Evolutionary conservation across 345 rosid genomes (phyloP).

Genomic region (Populus tremula): DNA sequence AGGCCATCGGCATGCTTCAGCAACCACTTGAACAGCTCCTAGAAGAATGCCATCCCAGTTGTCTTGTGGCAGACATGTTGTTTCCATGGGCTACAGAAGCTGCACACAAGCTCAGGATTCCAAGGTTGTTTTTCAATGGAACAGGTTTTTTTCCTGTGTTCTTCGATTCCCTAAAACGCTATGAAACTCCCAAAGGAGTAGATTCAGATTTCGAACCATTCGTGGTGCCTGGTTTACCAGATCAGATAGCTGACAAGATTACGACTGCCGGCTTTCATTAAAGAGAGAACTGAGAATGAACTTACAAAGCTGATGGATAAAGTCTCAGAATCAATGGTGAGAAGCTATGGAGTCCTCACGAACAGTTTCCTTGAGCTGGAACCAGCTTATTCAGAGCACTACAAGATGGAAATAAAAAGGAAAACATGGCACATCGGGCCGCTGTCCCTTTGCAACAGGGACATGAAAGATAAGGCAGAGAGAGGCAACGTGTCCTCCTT

Average conservation of each 20-base stretch:
- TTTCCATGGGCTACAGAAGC: constrained; percentile 23
- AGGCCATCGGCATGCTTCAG: constrained; percentile 13
- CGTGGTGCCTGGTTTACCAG: too few relatives aligned
- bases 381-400: constrained; percentile 6
- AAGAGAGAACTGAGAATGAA: too few relatives aligned
- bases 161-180: background rate
- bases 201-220: constrained; percentile 1
- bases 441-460: constrained; percentile 2
- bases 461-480: background rate
- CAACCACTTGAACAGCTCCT: constrained; percentile 15
- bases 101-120: constrained; percentile 13
- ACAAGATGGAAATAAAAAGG: background rate
- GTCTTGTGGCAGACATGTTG: constrained; percentile 15
- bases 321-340: too few relatives aligned
- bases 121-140: constrained; percentile 7
- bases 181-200: background rate
- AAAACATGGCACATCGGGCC: constrained; percentile 15
- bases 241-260: too few relatives aligned
- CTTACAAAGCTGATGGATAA: too few relatives aligned
- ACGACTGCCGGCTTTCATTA: too few relatives aligned
- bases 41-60: constrained; percentile 6
- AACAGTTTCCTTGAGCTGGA: too few relatives aligned
- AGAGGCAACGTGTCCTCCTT: background rate
- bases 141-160: background rate
- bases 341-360: too few relatives aligned